Base-by-base conservation (phyloP, 2,329 filamentous ascomycete genomes). In the Cladophialophora immunda region DNA sequence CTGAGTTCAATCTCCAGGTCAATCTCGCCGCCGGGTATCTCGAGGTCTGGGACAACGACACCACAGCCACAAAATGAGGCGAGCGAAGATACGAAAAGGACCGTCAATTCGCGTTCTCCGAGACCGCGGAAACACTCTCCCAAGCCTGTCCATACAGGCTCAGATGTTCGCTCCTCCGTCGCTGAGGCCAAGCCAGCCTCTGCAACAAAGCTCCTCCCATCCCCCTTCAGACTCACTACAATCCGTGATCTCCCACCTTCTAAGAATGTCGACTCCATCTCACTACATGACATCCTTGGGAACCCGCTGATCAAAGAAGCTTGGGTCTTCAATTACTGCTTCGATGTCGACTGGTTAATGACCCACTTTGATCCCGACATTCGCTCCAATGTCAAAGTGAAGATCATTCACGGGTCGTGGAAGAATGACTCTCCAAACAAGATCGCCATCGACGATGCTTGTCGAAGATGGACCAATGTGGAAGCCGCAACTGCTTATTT, bases 401-500 rank as follows among this genome's bases (percentile, higher is more conserved):
- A 87, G 71, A 80, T 90, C 25, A 78, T 90, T 9, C 87, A 90
- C 80, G 87, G 87, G 0, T 89, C 86, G 30, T 90, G 87, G 87
- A 92, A 90, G 76, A 84, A 78, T 56, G 91, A 94, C 30, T 88
- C 92, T 70, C 74, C 78, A 8, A 88, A 85, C 68, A 83, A 86
- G 15, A 77, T 87, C 36, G 75, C 73, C 4, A 82, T 92, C 52
- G 83, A 88, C 76, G 82, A 88, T 75, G 82, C 86, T 72, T 89
- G 89, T 57, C 76, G 82, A 15, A 82, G 82, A 15, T 88, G 90
- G 74, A 75, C 82, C 1, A 94, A 95, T 75, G 85, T 95, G 25
- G 82, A 87, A 25, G 83, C 93, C 0, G 88, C 93, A 68, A 82
- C 86, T 17, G 92, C 93, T 0, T 92, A 89, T 67, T 90, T 97